These are phyloP conservation scores for Bolboschoenus planiculmis DNA, from an alignment of 176 grass and related monocot genomes.

Conservation along the genomic window DNA sequence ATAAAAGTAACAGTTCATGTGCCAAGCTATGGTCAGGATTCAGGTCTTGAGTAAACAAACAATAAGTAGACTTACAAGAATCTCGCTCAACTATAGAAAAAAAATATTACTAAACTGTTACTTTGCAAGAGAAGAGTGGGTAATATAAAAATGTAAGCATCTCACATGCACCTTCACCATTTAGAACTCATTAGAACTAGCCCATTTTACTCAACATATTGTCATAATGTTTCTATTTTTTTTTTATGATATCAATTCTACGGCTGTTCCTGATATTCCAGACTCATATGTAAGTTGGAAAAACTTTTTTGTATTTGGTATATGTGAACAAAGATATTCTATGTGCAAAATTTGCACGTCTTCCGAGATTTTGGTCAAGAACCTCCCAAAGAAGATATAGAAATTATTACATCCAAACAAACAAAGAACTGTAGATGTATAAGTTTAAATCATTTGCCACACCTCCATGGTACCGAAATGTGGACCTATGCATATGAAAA, in stretches of 20 bases:
- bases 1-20: background rate
- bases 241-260: background rate
- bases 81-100: background rate
- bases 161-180: background rate
- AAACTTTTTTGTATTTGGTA: background rate
- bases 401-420: background rate
- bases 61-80: background rate
- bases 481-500: slow-evolving; percentile 24
- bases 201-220: background rate
- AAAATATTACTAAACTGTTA: background rate
- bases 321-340: background rate
- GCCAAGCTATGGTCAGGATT: background rate
- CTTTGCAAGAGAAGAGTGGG: background rate
- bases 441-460: background rate
- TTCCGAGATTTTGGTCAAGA: background rate
- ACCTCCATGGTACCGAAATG: slow-evolving; percentile 47
- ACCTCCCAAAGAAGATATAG: background rate
- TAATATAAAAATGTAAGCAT: background rate
- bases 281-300: background rate
- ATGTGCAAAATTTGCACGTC: background rate
- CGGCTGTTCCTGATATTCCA: background rate
- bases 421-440: background rate
- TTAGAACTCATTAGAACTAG: background rate
- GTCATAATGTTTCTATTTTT: background rate
- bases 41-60: background rate